These are phyloP conservation scores for Globisporangium nagaii DNA, from an alignment of 352 stramenopile species.

Conservation along the genomic window DNA sequence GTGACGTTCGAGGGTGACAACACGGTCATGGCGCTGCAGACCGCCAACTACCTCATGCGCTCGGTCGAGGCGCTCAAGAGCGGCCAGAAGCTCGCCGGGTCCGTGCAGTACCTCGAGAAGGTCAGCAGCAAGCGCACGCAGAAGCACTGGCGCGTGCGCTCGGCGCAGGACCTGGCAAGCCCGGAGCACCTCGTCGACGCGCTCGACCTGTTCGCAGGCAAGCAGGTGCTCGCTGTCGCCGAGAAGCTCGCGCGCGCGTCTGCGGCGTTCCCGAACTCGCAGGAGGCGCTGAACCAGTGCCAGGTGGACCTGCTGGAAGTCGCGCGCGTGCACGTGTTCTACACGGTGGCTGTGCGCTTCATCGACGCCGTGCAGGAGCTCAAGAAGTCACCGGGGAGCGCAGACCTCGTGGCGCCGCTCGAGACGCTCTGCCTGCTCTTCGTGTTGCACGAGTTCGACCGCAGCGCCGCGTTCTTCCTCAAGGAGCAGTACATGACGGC, in stretches of 20 bases:
- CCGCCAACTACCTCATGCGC: constrained; percentile 62
- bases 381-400: constrained; percentile 13
- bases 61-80: constrained; percentile 46
- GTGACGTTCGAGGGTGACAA: constrained; percentile 97
- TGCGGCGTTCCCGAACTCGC: constrained; percentile 17
- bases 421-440: constrained; percentile 68
- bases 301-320: constrained; percentile 73
- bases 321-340: constrained; percentile 71
- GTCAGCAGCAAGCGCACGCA: constrained; percentile 15
- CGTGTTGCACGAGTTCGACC: constrained; percentile 68
- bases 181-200: constrained; percentile 26
- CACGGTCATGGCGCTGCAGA: constrained; percentile 95
- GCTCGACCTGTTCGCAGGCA: constrained; percentile 51
- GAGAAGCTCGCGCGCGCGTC: constrained; percentile 24
- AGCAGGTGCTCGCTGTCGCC: constrained; percentile 35
- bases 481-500: constrained; percentile 53
- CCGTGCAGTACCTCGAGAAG: no score
- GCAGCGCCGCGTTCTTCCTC: constrained; percentile 46
- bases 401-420: constrained; percentile 43
- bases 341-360: constrained; percentile 59
- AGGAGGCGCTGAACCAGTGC: constrained; percentile 56
- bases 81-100: constrained; percentile 44
- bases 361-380: constrained; percentile 47
- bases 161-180: constrained; percentile 25
- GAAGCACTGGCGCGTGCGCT: constrained; percentile 27